These are phyloP conservation scores for Linnemannia zychae DNA, from an alignment of 192 early-diverging fungal species.

Conservation along the genomic window DNA sequence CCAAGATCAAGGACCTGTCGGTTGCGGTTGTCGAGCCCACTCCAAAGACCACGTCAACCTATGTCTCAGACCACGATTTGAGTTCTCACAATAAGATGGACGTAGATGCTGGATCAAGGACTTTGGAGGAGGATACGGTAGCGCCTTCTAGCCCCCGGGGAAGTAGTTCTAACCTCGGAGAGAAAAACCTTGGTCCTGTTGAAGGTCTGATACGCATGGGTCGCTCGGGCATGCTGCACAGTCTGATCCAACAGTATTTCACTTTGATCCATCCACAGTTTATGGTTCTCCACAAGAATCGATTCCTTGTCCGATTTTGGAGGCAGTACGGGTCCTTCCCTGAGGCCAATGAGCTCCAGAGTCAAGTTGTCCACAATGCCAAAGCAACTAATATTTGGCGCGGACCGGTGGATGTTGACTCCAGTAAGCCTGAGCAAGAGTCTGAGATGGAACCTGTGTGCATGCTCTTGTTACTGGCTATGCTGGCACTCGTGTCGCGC, in stretches of 20 bases:
- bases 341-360: slow-evolving; percentile 32
- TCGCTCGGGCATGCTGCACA: slow-evolving; percentile 39
- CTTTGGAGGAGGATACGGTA: background rate
- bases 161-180: background rate
- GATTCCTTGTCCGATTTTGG: slow-evolving; percentile 51
- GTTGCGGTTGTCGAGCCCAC: background rate
- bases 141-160: background rate
- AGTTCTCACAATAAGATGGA: slow-evolving; percentile 19
- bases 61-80: background rate
- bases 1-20: slow-evolving; percentile 33
- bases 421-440: background rate
- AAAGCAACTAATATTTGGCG: slow-evolving; percentile 9
- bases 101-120: slow-evolving; percentile 7
- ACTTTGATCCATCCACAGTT: slow-evolving; percentile 47
- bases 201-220: slow-evolving; percentile 20
- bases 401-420: background rate
- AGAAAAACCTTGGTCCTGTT: background rate
- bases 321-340: slow-evolving; percentile 36
- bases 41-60: slow-evolving; percentile 1
- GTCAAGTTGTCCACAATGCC: slow-evolving; percentile 14
- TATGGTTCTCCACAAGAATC: slow-evolving; percentile 46
- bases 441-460: background rate
- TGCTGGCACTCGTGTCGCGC: slow-evolving; percentile 44
- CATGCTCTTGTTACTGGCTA: slow-evolving; percentile 41
- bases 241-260: slow-evolving; percentile 46